phyloP scores from a whole-genome alignment of 192 early-diverging fungal species.

The Backusella morwellensis region DNA sequence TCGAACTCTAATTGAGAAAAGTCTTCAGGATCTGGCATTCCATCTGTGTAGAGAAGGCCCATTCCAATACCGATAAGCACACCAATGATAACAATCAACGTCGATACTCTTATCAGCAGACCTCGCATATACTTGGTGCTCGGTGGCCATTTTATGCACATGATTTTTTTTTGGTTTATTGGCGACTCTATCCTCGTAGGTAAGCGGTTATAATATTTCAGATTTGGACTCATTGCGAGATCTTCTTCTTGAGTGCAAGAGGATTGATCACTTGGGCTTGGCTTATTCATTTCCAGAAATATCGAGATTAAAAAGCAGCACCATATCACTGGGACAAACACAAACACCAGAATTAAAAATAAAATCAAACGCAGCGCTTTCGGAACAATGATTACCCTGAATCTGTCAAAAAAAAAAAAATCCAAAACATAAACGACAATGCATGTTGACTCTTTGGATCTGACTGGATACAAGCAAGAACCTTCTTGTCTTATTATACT shows the following conservation, averaged over 20 bases:
- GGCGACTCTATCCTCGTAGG: background rate
- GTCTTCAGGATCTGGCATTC: slow-evolving; percentile 26
- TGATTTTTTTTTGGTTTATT: background rate
- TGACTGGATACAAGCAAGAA: too few relatives aligned
- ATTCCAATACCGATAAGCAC: slow-evolving; percentile 29
- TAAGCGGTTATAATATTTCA: background rate
- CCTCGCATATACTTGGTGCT: background rate
- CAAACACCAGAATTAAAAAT: background rate
- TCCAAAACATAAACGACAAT: background rate
- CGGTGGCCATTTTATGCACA: background rate
- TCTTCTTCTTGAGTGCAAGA: background rate
- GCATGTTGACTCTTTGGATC: background rate
- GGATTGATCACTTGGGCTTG: background rate
- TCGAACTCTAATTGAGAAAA: slow-evolving; percentile 42
- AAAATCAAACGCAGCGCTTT: background rate
- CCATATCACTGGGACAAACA: background rate
- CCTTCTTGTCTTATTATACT: too few relatives aligned
- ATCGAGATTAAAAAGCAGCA: slow-evolving; percentile 3
- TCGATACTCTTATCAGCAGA: slow-evolving; percentile 6
- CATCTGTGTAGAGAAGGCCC: slow-evolving; percentile 23
- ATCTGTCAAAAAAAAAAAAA: background rate
- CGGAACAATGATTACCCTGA: background rate
- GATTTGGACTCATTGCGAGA: background rate
- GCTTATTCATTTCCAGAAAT: background rate
- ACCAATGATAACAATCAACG: slow-evolving; percentile 18